Evolutionary conservation across 192 early-diverging fungal genomes (phyloP), one percentile per base, ranked within the genome.

Genomic region (Backusella mclennaniae): DNA sequence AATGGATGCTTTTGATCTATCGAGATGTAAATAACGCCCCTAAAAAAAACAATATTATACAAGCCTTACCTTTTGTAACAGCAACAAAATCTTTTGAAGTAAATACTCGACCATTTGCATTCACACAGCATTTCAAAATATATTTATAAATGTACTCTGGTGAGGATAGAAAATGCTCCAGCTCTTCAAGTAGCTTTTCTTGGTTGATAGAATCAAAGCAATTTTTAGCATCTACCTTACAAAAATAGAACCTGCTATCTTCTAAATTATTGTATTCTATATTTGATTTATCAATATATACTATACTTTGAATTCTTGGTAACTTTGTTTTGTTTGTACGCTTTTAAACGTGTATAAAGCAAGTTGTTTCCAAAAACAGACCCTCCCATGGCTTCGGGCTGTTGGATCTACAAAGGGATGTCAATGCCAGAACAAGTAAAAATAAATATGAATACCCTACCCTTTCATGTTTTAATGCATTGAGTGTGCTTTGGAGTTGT

Each of bases 151-250:
- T 71, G 49, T 29, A 31, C 14, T 63, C 56, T 0, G 56, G 23
- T 63, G 56, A 63, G 3, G 26, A 23, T 29, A 63, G 12, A 12
- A 63, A 63, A 14, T 63, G 56, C 21, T 63, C 56, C 26, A 63
- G 4, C 2, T 63, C 23, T 26, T 63, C 35, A 21, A 71, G 11
- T 29, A 71, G 15, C 1, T 19, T 71, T 46, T 71, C 70, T 71
- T 71, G 70, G 29, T 71, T 44, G 15, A 71, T 71, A 0, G 39
- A 46, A 71, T 71, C 70, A 31, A 49, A 71, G 21, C 70, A 71
- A 49, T 71, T 49, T 33, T 44, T 26, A 14, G 29, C 39, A 17
- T 71, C 70, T 6, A 41, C 70, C 19, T 71, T 71, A 19, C 41
- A 41, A 71, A 71, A 71, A 31, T 71, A 71, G 3, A 71, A 31